Evolutionary conservation across 352 stramenopile genomes (phyloP).

Genomic region (Halophytophthora batemanensis): DNA sequence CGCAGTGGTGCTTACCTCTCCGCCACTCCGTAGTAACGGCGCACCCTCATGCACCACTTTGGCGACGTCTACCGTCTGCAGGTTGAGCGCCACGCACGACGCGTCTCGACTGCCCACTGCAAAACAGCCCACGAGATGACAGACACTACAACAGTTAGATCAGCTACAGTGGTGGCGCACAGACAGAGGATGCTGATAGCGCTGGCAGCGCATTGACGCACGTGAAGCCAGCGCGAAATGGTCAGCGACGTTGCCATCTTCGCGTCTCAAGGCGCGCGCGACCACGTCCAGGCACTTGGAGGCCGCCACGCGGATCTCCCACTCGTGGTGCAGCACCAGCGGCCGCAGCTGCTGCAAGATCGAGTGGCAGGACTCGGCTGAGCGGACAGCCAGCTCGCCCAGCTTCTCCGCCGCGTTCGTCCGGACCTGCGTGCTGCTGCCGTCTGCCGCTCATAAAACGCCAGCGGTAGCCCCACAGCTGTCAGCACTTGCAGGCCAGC

Average conservation of each 20-base stretch:
- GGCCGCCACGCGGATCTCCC: slow-evolving; percentile 72
- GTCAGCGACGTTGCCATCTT: slow-evolving; percentile 29
- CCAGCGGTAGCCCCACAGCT: neutral
- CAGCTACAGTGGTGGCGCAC: neutral
- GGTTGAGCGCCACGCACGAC: slow-evolving; percentile 38
- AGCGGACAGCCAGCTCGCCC: slow-evolving; percentile 50
- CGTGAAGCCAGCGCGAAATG: slow-evolving; percentile 44
- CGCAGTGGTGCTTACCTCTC: slow-evolving; percentile 37
- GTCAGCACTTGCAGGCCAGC: neutral
- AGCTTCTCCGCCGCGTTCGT: slow-evolving; percentile 70
- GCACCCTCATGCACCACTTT: slow-evolving; percentile 58
- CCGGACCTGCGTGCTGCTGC: slow-evolving; percentile 63
- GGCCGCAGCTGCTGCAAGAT: slow-evolving; percentile 59
- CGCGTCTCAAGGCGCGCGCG: slow-evolving; percentile 32
- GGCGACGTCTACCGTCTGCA: slow-evolving; percentile 53
- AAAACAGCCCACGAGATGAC: neutral
- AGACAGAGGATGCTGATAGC: neutral
- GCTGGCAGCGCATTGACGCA: slow-evolving; percentile 26
- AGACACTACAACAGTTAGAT: neutral
- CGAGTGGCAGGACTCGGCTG: slow-evolving; percentile 40
- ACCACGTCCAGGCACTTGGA: slow-evolving; percentile 64
- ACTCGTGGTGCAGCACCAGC: slow-evolving; percentile 49
- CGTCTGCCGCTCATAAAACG: slow-evolving; percentile 33
- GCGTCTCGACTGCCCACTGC: slow-evolving; percentile 48
- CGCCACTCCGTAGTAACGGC: slow-evolving; percentile 68